Evolutionary conservation across 176 grass and related monocot species (phyloP), one percentile per base, ranked within the genome.

Genomic region (Phoenix dactylifera): DNA sequence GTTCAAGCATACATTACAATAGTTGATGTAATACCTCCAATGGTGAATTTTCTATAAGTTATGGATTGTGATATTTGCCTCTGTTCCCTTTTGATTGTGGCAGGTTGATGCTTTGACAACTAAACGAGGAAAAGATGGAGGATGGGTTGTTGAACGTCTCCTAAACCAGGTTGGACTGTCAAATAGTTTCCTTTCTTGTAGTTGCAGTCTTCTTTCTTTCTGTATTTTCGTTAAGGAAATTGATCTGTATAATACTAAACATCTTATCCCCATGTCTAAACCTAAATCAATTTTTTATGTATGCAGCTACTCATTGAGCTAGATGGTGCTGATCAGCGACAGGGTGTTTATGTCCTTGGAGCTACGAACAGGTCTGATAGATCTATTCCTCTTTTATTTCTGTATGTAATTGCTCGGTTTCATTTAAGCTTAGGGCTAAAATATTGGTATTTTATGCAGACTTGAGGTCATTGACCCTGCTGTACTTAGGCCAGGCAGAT

Each of bases 91-190:
- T 4, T 85, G 24, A 61, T 68, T 25, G 52, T 57, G 60, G 2
- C 66, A 97, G 92, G 73, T 97, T 50, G 92, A 91, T 85, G 92
- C 92, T 75, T 86, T 97, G 56, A 91, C 92, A 63, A 91, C 83
- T 70, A 85, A 82, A 28, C 70, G 87, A 74, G 92, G 87, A 25
- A 90, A 77, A 79, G 90, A 89, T 49, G 85, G 90, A 20, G 87
- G 81, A 50, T 88, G 84, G 87, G 87, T 91, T 62, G 83, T 88
- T 54, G 87, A 96, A 44, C 78, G 87, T 6, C 73, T 85, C 48
- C 69, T 91, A 56, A 88, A 88, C 63, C 92, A 91, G 86, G 87
- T 97, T 66, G 60, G 51, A 24, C 55, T 39, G 32, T 35, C 60
- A 52, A 39, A 22, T 25, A 19, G 1, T 23, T 51, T n/a, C 50